phyloP scores from a whole-genome alignment of 192 early-diverging fungal genomes.

The Helicostylum pulchrum region DNA sequence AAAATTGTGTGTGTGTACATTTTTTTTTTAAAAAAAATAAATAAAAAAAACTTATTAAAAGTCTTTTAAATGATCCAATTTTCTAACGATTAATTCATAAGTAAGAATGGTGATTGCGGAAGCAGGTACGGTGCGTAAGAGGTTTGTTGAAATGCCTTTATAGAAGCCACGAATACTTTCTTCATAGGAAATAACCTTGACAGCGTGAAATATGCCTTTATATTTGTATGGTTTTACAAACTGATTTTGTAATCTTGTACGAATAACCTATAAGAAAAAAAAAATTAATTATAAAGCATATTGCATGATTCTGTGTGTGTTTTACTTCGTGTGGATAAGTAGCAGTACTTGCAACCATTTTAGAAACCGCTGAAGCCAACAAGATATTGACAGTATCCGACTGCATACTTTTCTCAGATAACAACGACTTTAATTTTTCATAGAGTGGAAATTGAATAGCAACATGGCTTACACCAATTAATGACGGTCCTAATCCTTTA shows the following conservation, averaged over 20 bases:
- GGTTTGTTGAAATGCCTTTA: conserved; percentile 79
- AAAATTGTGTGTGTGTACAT: no score
- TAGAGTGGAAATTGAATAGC: conserved; percentile 96
- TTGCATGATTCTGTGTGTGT: neutral
- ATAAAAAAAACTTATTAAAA: conserved; percentile 10
- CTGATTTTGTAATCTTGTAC: conserved; percentile 93
- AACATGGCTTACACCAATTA: conserved; percentile 91
- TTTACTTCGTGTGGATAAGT: conserved; percentile 95
- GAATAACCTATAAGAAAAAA: conserved; percentile 54
- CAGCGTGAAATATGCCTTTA: conserved; percentile 77
- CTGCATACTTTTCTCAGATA: conserved; percentile 41
- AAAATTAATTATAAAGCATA: neutral
- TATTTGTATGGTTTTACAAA: conserved; percentile 69
- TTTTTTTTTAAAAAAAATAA: no score
- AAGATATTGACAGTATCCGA: conserved; percentile 56
- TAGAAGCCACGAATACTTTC: conserved; percentile 86
- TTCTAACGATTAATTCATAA: conserved; percentile 80
- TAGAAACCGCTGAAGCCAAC: conserved; percentile 77
- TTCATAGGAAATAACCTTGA: conserved; percentile 65
- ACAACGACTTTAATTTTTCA: conserved; percentile 76
- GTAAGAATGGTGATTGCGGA: conserved; percentile 83
- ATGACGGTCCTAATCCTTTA: conserved; percentile 86
- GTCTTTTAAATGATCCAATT: conserved; percentile 34
- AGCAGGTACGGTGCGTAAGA: conserved; percentile 87
- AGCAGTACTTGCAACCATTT: conserved; percentile 82